Conservation (phyloP, 2,329 filamentous ascomycete genomes). For the Fusarium sp. region DNA sequence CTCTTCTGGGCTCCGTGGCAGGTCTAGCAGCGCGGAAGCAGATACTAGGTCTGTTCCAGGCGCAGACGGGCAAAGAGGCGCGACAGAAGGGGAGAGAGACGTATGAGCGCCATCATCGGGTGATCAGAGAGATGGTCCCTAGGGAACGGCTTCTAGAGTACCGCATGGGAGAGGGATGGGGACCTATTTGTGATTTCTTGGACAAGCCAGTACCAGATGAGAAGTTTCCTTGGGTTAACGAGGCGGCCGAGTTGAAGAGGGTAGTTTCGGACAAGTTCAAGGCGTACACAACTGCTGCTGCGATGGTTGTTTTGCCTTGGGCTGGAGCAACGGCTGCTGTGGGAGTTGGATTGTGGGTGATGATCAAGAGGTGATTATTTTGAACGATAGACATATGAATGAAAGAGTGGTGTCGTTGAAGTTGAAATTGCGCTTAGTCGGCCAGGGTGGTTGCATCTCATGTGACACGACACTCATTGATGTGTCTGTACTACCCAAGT, state of each 20-base stretch:
- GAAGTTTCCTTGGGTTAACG: slow-evolving; percentile 54
- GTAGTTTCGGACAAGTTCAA: slow-evolving; percentile 21
- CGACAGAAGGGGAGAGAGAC: slow-evolving; percentile 40
- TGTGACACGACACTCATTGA: background rate
- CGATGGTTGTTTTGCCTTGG: slow-evolving; percentile 36
- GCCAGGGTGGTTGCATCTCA: background rate
- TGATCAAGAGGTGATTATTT: slow-evolving; percentile 4
- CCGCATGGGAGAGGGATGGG: slow-evolving; percentile 54
- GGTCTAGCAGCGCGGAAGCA: slow-evolving; percentile 46
- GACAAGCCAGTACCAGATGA: slow-evolving; percentile 51
- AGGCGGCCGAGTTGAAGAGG: slow-evolving; percentile 42
- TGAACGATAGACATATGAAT: background rate
- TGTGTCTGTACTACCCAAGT: background rate
- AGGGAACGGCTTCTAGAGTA: slow-evolving; percentile 52
- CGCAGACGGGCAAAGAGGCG: slow-evolving; percentile 41
- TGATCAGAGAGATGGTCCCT: slow-evolving; percentile 49
- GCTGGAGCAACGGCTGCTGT: slow-evolving; percentile 18
- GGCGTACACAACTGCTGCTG: slow-evolving; percentile 21
- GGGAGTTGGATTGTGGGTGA: slow-evolving; percentile 29
- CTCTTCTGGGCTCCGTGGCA: slow-evolving; percentile 53
- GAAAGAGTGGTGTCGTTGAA: background rate
- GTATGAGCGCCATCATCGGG: slow-evolving; percentile 51
- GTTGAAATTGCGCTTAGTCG: background rate
- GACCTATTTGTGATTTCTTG: slow-evolving; percentile 56
- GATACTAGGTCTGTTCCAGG: slow-evolving; percentile 50